phyloP scores from a whole-genome alignment of 768 basidiomycete genomes.

The Pisolithus tinctorius region DNA sequence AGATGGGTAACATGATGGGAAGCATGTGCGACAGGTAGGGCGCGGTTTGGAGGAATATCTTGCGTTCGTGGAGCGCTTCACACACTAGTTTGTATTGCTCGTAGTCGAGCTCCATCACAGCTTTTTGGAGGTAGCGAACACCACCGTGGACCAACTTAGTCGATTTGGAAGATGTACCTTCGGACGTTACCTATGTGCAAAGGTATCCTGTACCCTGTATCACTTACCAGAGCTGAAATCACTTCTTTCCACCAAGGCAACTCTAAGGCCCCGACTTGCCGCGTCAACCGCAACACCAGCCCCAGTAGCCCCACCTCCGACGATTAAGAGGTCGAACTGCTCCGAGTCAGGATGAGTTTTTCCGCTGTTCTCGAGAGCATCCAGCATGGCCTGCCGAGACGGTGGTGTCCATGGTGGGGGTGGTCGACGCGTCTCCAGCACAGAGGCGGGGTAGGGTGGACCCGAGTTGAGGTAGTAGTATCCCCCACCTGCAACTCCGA shows the following conservation, averaged over 20 bases:
- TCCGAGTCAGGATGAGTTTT: conserved; percentile 30
- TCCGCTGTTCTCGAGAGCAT: conserved; percentile 32
- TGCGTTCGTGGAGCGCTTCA: conserved; percentile 91
- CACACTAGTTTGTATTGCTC: conserved; percentile 93
- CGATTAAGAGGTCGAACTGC: conserved; percentile 73
- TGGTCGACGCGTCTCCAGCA: conserved; percentile 59
- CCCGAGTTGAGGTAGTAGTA: conserved; percentile 74
- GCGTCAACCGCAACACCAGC: conserved; percentile 97
- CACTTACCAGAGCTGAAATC: conserved; percentile 82
- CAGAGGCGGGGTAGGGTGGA: conserved; percentile 57
- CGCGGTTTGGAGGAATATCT: conserved; percentile 91
- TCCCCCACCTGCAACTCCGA: conserved; percentile 48
- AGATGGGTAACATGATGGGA: conserved; percentile 95
- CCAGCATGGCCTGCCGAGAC: conserved; percentile 57
- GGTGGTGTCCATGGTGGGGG: conserved; percentile 80
- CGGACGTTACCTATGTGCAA: background rate
- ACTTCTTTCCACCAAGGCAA: conserved; percentile 88
- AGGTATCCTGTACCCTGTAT: background rate
- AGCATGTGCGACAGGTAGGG: conserved; percentile 90
- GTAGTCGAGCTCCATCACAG: conserved; percentile 91
- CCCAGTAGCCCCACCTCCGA: conserved; percentile 95
- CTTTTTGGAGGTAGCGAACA: conserved; percentile 96
- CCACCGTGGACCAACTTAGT: conserved; percentile 99
- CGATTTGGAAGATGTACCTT: conserved; percentile 93
- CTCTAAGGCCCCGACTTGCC: conserved; percentile 83